These are phyloP conservation scores for Hebeloma cylindrosporum DNA, from an alignment of 768 basidiomycete species.

Conservation along the genomic window DNA sequence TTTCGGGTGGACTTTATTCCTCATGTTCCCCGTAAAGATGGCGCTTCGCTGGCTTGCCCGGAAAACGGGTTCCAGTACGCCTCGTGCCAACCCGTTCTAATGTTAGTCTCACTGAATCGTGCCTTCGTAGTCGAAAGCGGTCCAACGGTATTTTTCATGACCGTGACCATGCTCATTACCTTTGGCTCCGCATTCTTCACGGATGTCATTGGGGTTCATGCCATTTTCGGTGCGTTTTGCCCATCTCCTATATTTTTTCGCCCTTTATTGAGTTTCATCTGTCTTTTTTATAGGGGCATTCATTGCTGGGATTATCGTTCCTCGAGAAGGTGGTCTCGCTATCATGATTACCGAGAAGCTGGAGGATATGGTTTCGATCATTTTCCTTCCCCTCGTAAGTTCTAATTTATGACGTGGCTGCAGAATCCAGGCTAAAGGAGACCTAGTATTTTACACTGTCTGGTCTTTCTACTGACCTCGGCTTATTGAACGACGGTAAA, in stretches of 20 bases:
- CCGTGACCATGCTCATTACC: constrained; percentile 71
- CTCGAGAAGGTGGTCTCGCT: constrained; percentile 83
- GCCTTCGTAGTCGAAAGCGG: constrained; percentile 57
- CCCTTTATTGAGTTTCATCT: not conserved
- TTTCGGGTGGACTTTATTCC: constrained; percentile 76
- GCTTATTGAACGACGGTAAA: constrained; percentile 73
- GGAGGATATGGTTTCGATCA: constrained; percentile 92
- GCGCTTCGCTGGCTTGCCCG: constrained; percentile 71
- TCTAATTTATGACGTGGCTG: not conserved
- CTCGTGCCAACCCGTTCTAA: constrained; percentile 16
- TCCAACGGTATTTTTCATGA: constrained; percentile 90
- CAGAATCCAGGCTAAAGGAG: not conserved
- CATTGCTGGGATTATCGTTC: constrained; percentile 77
- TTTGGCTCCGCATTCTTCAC: constrained; percentile 93
- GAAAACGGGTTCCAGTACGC: constrained; percentile 68
- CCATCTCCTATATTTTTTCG: not conserved
- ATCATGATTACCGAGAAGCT: constrained; percentile 90
- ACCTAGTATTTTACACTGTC: constrained; percentile 87
- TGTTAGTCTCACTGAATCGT: not conserved
- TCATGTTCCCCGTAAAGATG: constrained; percentile 65
- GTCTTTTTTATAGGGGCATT: constrained; percentile 59
- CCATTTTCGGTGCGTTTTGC: constrained; percentile 70
- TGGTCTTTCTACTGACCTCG: constrained; percentile 86
- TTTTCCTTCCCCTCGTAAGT: constrained; percentile 82
- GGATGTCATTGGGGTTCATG: constrained; percentile 88